A percentile compares a stretch with the other conserved stretches of the same genome.
Conservation (phyloP, 805 yeast genomes). For the Hanseniaspora nectarophila region DNA sequence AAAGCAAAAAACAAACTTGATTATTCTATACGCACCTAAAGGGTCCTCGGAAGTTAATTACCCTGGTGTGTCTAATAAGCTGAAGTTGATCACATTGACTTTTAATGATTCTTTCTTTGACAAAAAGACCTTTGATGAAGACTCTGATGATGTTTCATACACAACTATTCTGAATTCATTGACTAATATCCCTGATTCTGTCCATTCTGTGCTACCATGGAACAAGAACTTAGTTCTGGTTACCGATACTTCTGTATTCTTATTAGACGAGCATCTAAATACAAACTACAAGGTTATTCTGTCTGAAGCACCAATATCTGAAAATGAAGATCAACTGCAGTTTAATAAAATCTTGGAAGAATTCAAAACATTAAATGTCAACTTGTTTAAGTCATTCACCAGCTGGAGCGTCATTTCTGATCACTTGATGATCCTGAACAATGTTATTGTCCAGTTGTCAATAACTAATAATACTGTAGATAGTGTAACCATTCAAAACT, state of each 20-base stretch:
- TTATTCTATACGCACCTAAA: conserved; percentile 45
- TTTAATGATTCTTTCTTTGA: conserved; percentile 2
- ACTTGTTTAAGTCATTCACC: conserved; percentile 37
- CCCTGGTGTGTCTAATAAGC: conserved; percentile 49
- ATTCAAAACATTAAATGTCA: conserved; percentile 27
- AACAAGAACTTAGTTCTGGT: conserved; percentile 50
- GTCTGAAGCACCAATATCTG: conserved; percentile 35
- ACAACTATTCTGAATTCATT: conserved; percentile 27
- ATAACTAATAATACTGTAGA: conserved; percentile 1
- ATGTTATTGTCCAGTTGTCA: conserved; percentile 3
- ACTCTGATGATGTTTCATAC: background rate
- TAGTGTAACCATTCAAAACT: background rate
- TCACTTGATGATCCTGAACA: conserved; percentile 33
- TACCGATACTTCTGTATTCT: conserved; percentile 68
- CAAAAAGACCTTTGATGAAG: background rate
- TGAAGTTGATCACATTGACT: conserved; percentile 45
- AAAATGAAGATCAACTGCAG: conserved; percentile 15
- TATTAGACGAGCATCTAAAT: conserved; percentile 69
- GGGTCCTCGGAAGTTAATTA: conserved; percentile 65
- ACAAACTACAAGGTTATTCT: conserved; percentile 45
- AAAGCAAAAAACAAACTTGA: conserved; percentile 37
- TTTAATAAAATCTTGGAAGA: conserved; percentile 24
- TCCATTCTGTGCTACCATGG: conserved; percentile 52
- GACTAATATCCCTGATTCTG: conserved; percentile 65
- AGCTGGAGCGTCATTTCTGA: conserved; percentile 45